Percentiles rank a stretch among this genome's conserved stretches.
Evolutionary conservation across 2,329 filamentous ascomycete species (phyloP).

Genomic region (Colletotrichum zoysiae): DNA sequence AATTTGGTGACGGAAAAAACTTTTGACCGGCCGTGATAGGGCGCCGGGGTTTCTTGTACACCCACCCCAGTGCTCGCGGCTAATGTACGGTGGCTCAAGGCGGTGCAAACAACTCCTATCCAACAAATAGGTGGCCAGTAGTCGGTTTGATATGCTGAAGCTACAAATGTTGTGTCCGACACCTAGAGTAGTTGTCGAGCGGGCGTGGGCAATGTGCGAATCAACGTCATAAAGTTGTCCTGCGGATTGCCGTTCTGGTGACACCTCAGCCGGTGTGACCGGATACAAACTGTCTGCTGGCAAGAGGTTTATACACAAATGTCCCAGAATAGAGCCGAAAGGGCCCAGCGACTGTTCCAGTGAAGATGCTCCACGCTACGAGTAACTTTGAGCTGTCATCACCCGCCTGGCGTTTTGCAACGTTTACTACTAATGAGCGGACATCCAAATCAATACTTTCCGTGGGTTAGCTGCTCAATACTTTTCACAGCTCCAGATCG

Average conservation of each 20-base stretch:
- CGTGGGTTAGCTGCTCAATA: neutral
- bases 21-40: neutral
- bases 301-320: neutral
- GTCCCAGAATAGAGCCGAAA: neutral
- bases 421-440: neutral
- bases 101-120: neutral
- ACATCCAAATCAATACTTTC: neutral
- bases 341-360: neutral
- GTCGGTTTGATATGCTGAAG: no score
- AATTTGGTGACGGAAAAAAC: neutral
- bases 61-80: neutral
- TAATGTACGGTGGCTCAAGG: fast-evolving
- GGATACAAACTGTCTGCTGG: neutral
- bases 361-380: neutral
- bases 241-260: neutral
- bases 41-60: neutral
- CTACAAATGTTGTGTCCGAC: no score
- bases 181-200: neutral
- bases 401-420: neutral
- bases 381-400: neutral
- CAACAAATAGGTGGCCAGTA: no score
- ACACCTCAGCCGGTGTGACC: no score
- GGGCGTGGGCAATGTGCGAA: neutral
- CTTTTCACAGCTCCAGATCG: neutral
- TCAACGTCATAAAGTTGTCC: neutral